Conservation (phyloP, 2,329 filamentous ascomycete species). For the Spiromastix sp. region DNA sequence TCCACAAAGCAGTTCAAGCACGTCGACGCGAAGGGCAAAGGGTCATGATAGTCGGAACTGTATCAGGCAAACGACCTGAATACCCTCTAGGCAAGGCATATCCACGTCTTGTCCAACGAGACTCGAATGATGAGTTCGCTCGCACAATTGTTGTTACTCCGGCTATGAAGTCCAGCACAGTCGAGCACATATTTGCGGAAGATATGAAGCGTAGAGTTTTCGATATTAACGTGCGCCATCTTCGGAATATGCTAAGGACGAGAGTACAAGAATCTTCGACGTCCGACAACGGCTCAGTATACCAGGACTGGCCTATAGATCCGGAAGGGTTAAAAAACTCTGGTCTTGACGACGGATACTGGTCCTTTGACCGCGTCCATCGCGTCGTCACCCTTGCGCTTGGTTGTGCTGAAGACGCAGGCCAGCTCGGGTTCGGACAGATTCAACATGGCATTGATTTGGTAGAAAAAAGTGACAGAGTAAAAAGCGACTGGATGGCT, state of each 20-base stretch:
- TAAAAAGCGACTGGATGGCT: slow-evolving; percentile 25
- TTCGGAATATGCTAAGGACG: slow-evolving; percentile 50
- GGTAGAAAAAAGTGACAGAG: slow-evolving; percentile 32
- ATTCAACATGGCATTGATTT: slow-evolving; percentile 26
- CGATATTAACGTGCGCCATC: slow-evolving; percentile 54
- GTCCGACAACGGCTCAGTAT: slow-evolving; percentile 23
- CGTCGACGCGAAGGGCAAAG: slow-evolving; percentile 60
- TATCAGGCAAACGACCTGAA: slow-evolving; percentile 47
- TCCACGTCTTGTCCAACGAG: slow-evolving; percentile 37
- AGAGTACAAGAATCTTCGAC: slow-evolving; percentile 23
- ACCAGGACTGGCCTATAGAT: slow-evolving; percentile 21
- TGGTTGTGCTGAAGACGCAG: slow-evolving; percentile 36
- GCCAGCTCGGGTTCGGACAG: slow-evolving; percentile 29
- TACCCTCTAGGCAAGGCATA: slow-evolving; percentile 33
- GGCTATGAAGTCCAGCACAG: slow-evolving; percentile 27
- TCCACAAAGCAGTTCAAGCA: slow-evolving; percentile 62
- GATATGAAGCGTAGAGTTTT: slow-evolving; percentile 40
- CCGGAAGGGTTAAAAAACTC: slow-evolving; percentile 18
- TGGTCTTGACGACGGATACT: slow-evolving; percentile 42
- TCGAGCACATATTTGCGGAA: slow-evolving; percentile 34
- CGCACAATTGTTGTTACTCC: slow-evolving; percentile 47
- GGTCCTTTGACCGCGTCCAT: slow-evolving; percentile 52
- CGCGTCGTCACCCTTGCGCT: slow-evolving; percentile 46
- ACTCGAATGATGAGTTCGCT: slow-evolving; percentile 36
- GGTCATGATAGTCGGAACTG: slow-evolving; percentile 72